Conservation (phyloP, 106 monocot species). For the Allium fistulosum region DNA sequence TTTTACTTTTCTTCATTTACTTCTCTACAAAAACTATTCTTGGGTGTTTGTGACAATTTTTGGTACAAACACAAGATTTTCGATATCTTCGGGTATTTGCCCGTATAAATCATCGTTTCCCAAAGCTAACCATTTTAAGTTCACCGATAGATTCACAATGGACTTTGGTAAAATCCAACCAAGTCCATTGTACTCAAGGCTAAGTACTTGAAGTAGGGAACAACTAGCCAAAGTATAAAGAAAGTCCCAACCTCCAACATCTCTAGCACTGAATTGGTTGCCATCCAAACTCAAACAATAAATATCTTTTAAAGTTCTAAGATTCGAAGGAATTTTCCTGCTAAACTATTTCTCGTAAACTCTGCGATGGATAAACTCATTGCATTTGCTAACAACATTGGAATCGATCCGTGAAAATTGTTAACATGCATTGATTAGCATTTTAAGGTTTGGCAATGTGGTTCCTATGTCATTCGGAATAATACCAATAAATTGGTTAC, state of each 20-base stretch:
- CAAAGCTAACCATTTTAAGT: background rate
- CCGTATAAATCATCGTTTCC: slow-evolving; percentile 8
- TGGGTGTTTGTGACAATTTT: too few relatives aligned
- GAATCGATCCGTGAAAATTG: slow-evolving; percentile 9
- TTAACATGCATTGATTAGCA: background rate
- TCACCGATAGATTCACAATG: slow-evolving; percentile 5
- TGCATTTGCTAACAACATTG: slow-evolving; percentile 12
- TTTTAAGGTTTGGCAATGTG: slow-evolving; percentile 8
- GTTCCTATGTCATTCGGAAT: slow-evolving; percentile 10
- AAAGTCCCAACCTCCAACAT: slow-evolving; percentile 20
- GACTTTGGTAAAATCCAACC: slow-evolving; percentile 15
- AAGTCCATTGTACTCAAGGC: slow-evolving; percentile 5
- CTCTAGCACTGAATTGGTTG: slow-evolving; percentile 17
- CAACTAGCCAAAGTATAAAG: slow-evolving; percentile 17
- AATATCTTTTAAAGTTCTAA: slow-evolving; percentile 10
- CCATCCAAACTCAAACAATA: background rate
- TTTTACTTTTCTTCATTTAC: too few relatives aligned
- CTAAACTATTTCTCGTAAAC: slow-evolving; percentile 5
- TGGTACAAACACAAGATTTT: background rate
- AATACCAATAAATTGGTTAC: slow-evolving; percentile 10
- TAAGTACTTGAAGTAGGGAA: background rate
- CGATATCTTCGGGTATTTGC: slow-evolving; percentile 19
- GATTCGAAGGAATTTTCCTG: slow-evolving; percentile 15
- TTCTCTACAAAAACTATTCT: too few relatives aligned
- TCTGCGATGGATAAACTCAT: slow-evolving; percentile 2